phyloP scores from a whole-genome alignment of 129 eudicot species.

The Glebionis coronaria region DNA sequence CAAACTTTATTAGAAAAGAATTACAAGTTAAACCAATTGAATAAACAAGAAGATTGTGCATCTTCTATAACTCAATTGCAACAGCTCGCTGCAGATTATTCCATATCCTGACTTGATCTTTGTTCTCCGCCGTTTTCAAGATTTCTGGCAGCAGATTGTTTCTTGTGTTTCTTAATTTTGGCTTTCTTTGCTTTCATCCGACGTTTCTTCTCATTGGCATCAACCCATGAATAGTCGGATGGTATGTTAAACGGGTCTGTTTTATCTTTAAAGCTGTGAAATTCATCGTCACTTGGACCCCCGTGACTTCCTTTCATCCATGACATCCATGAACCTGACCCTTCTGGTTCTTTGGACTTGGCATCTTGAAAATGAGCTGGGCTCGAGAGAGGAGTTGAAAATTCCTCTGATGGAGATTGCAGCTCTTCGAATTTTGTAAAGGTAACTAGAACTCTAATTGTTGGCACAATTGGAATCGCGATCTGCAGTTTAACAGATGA shows the following conservation, averaged over 20 bases:
- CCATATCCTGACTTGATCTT: conserved; percentile 33
- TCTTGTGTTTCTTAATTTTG: conserved; percentile 53
- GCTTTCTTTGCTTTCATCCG: conserved; percentile 79
- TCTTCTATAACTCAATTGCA: neutral
- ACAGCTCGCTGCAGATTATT: neutral
- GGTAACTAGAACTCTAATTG: conserved; percentile 84
- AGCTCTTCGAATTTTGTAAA: conserved; percentile 96
- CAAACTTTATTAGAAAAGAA: neutral
- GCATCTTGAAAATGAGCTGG: conserved; percentile 94
- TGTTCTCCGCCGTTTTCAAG: conserved; percentile 31
- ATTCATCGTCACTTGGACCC: conserved; percentile 63
- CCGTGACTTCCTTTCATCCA: conserved; percentile 89
- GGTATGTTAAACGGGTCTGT: conserved; percentile 72
- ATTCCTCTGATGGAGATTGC: conserved; percentile 76
- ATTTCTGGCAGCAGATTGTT: conserved; percentile 40
- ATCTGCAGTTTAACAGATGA: conserved; percentile 34
- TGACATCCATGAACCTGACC: conserved; percentile 84
- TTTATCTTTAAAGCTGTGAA: conserved; percentile 54
- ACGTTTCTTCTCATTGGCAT: conserved; percentile 84
- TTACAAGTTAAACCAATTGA: conserved; percentile 23
- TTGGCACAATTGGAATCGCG: conserved; percentile 90
- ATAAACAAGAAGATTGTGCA: conserved; percentile 17
- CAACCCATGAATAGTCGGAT: conserved; percentile 75
- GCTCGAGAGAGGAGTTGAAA: conserved; percentile 85
- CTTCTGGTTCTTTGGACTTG: conserved; percentile 72